A percentile compares a stretch with the other conserved stretches of the same genome.
Evolutionary conservation across 192 early-diverging fungal genomes (phyloP).

Genomic region (Podila verticillata): DNA sequence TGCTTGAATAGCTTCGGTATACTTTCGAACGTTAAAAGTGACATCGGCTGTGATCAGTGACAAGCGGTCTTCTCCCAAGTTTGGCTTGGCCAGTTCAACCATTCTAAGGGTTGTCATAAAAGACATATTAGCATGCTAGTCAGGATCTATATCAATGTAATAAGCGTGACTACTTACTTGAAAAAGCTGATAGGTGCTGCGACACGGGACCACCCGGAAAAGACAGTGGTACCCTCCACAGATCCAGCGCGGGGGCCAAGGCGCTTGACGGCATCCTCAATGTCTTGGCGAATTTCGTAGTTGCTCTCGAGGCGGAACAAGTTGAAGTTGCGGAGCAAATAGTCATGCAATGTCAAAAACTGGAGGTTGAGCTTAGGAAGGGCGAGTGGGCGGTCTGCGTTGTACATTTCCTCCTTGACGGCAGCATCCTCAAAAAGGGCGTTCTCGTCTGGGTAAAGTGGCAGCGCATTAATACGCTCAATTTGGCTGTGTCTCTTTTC

Average conservation of each 20-base stretch:
- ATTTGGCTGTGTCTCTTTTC: conserved; percentile 74
- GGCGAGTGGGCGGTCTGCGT: conserved; percentile 63
- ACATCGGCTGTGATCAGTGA: conserved; percentile 86
- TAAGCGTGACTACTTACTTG: conserved; percentile 21
- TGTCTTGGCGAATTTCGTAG: conserved; percentile 85
- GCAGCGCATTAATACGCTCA: conserved; percentile 71
- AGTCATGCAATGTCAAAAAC: conserved; percentile 93
- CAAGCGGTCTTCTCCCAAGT: conserved; percentile 76
- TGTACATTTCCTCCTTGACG: conserved; percentile 74
- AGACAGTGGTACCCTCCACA: conserved; percentile 71
- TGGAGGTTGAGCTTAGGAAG: conserved; percentile 94
- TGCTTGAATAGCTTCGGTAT: conserved; percentile 72
- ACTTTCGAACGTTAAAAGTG: conserved; percentile 70
- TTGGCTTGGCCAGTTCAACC: conserved; percentile 76
- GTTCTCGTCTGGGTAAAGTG: conserved; percentile 83
- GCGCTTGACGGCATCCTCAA: conserved; percentile 88
- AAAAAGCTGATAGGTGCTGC: conserved; percentile 77
- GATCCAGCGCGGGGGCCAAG: conserved; percentile 72
- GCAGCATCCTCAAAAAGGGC: conserved; percentile 77
- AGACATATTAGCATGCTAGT: background rate
- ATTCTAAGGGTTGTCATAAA: conserved; percentile 50
- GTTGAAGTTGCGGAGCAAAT: conserved; percentile 85
- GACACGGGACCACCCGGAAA: conserved; percentile 95
- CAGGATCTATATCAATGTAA: no score
- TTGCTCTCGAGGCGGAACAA: conserved; percentile 86